Evolutionary conservation across 2,329 filamentous ascomycete species (phyloP).

Genomic region (Ophiostoma himal-ulmi): DNA sequence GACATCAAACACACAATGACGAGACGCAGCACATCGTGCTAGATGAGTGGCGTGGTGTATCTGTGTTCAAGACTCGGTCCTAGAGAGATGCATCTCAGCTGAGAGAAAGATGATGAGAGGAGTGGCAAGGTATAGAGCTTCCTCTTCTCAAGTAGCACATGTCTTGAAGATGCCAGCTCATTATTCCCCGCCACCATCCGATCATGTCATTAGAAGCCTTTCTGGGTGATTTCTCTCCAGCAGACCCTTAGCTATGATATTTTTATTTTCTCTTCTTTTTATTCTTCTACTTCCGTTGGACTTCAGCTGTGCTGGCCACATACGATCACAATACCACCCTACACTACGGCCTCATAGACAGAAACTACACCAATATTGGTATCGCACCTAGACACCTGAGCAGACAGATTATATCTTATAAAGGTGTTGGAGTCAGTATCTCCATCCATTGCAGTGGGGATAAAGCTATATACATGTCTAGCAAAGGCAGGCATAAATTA

Average conservation of each 20-base stretch:
- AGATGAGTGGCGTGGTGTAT: neutral
- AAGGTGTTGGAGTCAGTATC: neutral
- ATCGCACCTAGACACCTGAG: too few species aligned
- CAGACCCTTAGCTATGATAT: neutral
- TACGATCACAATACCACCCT: neutral
- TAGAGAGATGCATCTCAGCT: neutral
- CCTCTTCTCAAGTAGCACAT: neutral
- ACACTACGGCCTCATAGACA: neutral
- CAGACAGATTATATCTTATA: neutral
- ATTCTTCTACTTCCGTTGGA: neutral
- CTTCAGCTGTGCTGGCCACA: conserved; percentile 2
- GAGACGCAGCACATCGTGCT: neutral
- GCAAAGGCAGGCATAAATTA: neutral
- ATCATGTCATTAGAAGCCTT: neutral
- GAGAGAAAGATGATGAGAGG: too few species aligned
- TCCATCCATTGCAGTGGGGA: neutral
- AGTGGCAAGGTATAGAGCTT: too few species aligned
- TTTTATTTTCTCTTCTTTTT: neutral
- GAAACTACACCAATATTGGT: too few species aligned
- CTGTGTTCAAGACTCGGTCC: neutral
- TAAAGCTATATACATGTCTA: neutral
- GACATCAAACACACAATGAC: neutral
- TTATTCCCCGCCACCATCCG: neutral
- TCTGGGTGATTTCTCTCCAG: neutral
- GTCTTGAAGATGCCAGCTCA: neutral